These are phyloP conservation scores for Candida hungchunana DNA, from an alignment of 805 yeast species.

Conservation along the genomic window DNA sequence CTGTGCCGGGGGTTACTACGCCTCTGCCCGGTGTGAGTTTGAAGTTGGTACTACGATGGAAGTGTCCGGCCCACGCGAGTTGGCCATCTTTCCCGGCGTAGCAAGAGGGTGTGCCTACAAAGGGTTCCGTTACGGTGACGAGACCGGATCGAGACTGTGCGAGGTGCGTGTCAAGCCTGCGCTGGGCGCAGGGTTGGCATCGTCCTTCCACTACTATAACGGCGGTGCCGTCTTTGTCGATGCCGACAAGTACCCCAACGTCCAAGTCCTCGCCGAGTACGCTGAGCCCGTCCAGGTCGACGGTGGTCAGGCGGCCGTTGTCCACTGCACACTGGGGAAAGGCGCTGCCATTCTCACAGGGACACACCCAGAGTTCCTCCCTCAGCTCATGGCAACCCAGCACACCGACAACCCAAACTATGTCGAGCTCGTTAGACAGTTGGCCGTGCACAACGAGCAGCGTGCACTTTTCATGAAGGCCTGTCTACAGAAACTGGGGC, in stretches of 20 bases:
- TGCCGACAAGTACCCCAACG: conserved; percentile 55
- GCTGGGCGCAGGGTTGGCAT: conserved; percentile 27
- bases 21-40: conserved; percentile 71
- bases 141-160: conserved; percentile 68
- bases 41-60: conserved; percentile 77
- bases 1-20: conserved; percentile 95
- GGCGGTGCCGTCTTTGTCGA: conserved; percentile 90
- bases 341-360: conserved; percentile 81
- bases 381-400: conserved; percentile 42
- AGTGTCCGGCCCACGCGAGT: conserved; percentile 82
- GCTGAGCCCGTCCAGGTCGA: conserved; percentile 50
- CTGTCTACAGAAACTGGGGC: conserved; percentile 56
- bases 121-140: conserved; percentile 79
- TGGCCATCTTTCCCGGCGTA: conserved; percentile 76
- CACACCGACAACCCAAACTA: conserved; percentile 30
- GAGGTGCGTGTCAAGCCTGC: conserved; percentile 35
- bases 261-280: conserved; percentile 73
- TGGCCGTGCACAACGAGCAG: conserved; percentile 40
- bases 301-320: conserved; percentile 62
- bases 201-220: conserved; percentile 54
- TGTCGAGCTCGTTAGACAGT: conserved; percentile 32
- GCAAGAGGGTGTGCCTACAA: conserved; percentile 76
- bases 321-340: conserved; percentile 60
- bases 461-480: conserved; percentile 56
- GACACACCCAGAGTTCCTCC: conserved; percentile 84